Evolutionary conservation across 108 stramenopile genomes (phyloP).

Genomic region (Pseudonitzschia multiseries): DNA sequence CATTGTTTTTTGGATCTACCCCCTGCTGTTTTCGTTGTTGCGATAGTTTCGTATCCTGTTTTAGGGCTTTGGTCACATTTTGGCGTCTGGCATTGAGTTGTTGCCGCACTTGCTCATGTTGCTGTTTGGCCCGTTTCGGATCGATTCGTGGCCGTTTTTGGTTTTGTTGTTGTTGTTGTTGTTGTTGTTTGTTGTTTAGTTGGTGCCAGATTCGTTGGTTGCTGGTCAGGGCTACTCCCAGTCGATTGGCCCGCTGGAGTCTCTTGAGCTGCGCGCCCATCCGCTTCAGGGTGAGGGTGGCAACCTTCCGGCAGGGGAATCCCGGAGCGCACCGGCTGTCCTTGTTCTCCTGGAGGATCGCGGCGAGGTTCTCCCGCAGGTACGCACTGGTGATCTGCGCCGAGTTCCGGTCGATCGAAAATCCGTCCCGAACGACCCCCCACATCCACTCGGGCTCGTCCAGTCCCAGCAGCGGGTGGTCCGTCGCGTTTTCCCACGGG

Average conservation of each 20-base stretch:
- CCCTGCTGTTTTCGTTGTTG: no score
- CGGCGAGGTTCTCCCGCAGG: neutral
- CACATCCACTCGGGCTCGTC: neutral
- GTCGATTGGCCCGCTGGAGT: neutral
- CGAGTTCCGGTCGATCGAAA: slow-evolving; percentile 4
- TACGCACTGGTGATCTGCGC: slow-evolving; percentile 1
- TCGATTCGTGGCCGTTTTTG: no score
- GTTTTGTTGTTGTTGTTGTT: no score
- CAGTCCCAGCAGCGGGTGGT: slow-evolving; percentile 10
- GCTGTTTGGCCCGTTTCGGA: no score
- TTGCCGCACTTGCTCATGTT: no score
- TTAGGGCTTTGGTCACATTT: neutral
- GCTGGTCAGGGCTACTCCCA: neutral
- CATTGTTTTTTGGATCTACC: no score
- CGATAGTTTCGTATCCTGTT: no score
- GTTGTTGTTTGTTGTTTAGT: no score
- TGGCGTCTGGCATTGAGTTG: no score
- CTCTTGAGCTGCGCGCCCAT: neutral
- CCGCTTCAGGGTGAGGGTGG: slow-evolving; percentile 1
- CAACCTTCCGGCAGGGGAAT: slow-evolving; percentile 19
- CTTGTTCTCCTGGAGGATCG: neutral
- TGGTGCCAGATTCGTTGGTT: no score
- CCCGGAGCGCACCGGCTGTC: slow-evolving; percentile 11
- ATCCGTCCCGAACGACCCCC: neutral
- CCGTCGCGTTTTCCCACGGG: slow-evolving; percentile 4